These are phyloP conservation scores for Trichosporon sp. DNA, from an alignment of 1,284 basidiomycete species.

Conservation along the genomic window DNA sequence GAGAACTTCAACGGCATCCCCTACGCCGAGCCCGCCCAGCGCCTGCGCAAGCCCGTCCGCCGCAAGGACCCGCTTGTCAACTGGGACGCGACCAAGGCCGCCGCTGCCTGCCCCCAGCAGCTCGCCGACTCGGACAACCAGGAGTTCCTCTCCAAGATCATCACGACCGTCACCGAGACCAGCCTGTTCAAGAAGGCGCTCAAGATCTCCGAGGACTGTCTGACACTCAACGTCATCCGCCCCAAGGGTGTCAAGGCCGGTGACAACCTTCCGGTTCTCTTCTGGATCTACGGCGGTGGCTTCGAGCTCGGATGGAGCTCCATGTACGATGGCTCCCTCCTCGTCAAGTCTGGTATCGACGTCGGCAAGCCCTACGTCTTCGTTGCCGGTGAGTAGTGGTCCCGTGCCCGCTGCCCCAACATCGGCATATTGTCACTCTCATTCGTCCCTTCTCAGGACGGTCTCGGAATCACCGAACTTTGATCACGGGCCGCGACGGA, in stretches of 20 bases:
- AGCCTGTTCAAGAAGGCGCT: slow-evolving; percentile 9
- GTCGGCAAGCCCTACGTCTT: slow-evolving; percentile 53
- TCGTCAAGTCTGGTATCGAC: slow-evolving; percentile 12
- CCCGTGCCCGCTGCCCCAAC: not conserved
- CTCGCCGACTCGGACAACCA: slow-evolving; percentile 5
- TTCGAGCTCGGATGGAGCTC: slow-evolving; percentile 23
- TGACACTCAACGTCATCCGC: slow-evolving; percentile 26
- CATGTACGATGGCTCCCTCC: slow-evolving; percentile 18
- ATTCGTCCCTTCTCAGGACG: not conserved
- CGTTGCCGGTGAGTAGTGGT: slow-evolving; percentile 46
- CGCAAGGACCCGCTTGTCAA: slow-evolving; percentile 35
- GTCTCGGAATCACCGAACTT: not conserved
- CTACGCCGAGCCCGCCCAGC: slow-evolving; percentile 55
- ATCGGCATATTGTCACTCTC: not conserved
- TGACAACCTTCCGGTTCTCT: slow-evolving; percentile 32
- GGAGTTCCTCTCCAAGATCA: slow-evolving; percentile 4
- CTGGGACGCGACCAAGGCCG: slow-evolving; percentile 11
- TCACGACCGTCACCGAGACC: not conserved
- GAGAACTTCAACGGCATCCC: slow-evolving; percentile 55
- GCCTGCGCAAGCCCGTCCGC: slow-evolving; percentile 49
- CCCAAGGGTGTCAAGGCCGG: slow-evolving; percentile 21
- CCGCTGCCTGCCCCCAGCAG: slow-evolving; percentile 17
- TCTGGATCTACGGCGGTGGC: slow-evolving; percentile 39
- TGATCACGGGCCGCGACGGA: not conserved
- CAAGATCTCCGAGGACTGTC: slow-evolving; percentile 26